Conservation (phyloP, 2,329 filamentous ascomycete species). For the Trichoderma aggressivum region DNA sequence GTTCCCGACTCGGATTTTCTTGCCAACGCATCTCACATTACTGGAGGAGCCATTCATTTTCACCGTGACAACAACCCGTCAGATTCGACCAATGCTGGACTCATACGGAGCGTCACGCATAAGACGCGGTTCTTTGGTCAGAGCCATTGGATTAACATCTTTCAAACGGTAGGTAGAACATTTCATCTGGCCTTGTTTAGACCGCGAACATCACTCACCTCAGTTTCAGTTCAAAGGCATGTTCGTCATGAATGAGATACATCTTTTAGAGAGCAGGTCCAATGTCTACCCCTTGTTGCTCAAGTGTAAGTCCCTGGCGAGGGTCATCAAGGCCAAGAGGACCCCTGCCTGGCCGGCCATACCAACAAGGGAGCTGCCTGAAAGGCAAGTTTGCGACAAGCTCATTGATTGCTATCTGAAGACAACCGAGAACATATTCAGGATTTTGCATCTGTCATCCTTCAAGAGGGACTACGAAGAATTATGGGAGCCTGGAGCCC, state of each 20-base stretch:
- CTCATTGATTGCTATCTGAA: conserved; percentile 49
- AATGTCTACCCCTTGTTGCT: conserved; percentile 38
- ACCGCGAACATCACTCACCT: not conserved
- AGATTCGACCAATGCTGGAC: conserved; percentile 28
- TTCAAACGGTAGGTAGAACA: conserved; percentile 39
- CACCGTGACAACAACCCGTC: conserved; percentile 35
- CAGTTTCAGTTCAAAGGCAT: conserved; percentile 41
- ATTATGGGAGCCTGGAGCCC: conserved; percentile 40
- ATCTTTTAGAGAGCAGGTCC: conserved; percentile 37
- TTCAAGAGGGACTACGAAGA: conserved; percentile 49
- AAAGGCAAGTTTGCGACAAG: conserved; percentile 41
- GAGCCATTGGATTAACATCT: conserved; percentile 54
- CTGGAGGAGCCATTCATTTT: conserved; percentile 44
- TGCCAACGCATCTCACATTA: conserved; percentile 31
- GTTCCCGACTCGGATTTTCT: conserved; percentile 30
- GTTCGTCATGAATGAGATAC: conserved; percentile 42
- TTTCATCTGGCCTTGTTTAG: too few relatives aligned
- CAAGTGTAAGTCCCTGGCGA: conserved; percentile 52
- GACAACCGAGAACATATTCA: conserved; percentile 45
- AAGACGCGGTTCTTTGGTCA: conserved; percentile 56
- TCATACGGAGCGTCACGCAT: conserved; percentile 46
- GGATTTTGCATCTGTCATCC: conserved; percentile 50
- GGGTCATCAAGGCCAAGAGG: conserved; percentile 48
- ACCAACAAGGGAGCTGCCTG: conserved; percentile 44
- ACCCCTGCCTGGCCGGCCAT: conserved; percentile 46